These are phyloP conservation scores for Tulasnella sp. DNA, from an alignment of 768 basidiomycete species.

Conservation along the genomic window DNA sequence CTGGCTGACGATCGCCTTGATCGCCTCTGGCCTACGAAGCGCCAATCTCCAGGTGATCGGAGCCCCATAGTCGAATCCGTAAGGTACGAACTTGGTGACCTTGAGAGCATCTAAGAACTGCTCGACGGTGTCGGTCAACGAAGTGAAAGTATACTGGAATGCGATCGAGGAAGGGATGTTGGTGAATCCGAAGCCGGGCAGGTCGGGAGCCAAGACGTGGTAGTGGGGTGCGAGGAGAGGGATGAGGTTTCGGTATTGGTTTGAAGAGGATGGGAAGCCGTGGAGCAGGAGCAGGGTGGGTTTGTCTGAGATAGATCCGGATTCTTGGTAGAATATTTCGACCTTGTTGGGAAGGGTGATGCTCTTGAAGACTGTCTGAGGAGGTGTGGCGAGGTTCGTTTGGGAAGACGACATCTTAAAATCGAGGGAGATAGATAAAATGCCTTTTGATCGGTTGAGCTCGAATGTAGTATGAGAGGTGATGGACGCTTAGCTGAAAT, in stretches of 20 bases:
- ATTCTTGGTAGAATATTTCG: too few relatives aligned
- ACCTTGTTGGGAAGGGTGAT: too few relatives aligned
- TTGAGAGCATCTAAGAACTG: conserved; percentile 33
- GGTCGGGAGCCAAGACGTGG: conserved; percentile 40
- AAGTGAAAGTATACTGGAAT: conserved; percentile 30
- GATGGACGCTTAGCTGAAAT: too few relatives aligned
- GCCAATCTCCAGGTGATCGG: conserved; percentile 12
- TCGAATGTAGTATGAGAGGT: too few relatives aligned
- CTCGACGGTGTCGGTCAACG: conserved; percentile 31
- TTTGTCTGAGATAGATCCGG: too few relatives aligned
- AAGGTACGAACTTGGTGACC: conserved; percentile 33
- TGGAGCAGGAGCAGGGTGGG: conserved; percentile 34
- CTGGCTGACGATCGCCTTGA: conserved; percentile 35
- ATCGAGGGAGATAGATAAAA: too few relatives aligned
- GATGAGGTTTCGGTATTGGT: conserved; percentile 40
- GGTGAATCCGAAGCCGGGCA: conserved; percentile 43
- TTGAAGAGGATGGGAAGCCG: conserved; percentile 40
- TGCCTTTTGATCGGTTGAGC: too few relatives aligned
- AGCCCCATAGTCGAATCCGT: conserved; percentile 42
- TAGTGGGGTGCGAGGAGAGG: conserved; percentile 32
- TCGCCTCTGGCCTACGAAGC: too few relatives aligned
- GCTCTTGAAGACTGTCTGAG: too few relatives aligned
- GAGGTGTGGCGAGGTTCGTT: too few relatives aligned
- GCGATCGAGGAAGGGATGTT: conserved; percentile 29
- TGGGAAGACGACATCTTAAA: too few relatives aligned